Base-by-base conservation (phyloP, 108 stramenopile species). In the Stephanodiscus triporus region DNA sequence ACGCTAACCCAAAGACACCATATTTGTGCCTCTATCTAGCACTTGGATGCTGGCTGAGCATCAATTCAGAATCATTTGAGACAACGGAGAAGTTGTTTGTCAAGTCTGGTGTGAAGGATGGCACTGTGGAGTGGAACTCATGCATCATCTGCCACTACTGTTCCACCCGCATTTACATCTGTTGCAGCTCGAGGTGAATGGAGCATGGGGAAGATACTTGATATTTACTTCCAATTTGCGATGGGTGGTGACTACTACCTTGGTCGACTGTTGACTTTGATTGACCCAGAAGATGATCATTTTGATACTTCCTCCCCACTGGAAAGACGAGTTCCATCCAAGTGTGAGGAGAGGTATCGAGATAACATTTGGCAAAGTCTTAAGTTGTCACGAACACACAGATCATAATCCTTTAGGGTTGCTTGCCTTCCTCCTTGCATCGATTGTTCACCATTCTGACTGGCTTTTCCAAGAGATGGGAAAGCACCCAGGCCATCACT, bases 171-270 rank as follows among this genome's bases (percentile, higher is more conserved):
- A 19, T 65, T 84, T 53, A 37, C 70, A 27, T 70, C 83, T 13
- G 63, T 87, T 59, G 73, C 73, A 2, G 32, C 55, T 9, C 50
- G 78, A 9, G 86, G 82, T 6, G 86, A 84, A 19, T 86, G 79
- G 86, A 57, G 43, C 6, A 65, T 81, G 30, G 86, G 82, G 2
- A 55, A 50, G 20, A 58, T 86, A 26, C 23, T 83, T 16, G 82
- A 86, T 55, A 34, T 86, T 3, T 86, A 83, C 38, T 86, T 70
- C 36, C 34, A 70, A 19, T 83, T 80, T 80, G 73, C 73, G 5
- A 43, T 36, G 63, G 45, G 56, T 7, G 78, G 85, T 16, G 85
- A 83, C 66, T 47, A 80, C 9, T 86, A 83, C 45, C 47, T 83
- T 13, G 82, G 85, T 17, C 66, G 72, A 24, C 32, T 76, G 0